Conservation (phyloP, 2,329 filamentous ascomycete genomes). For the Seiridium unicorne region DNA sequence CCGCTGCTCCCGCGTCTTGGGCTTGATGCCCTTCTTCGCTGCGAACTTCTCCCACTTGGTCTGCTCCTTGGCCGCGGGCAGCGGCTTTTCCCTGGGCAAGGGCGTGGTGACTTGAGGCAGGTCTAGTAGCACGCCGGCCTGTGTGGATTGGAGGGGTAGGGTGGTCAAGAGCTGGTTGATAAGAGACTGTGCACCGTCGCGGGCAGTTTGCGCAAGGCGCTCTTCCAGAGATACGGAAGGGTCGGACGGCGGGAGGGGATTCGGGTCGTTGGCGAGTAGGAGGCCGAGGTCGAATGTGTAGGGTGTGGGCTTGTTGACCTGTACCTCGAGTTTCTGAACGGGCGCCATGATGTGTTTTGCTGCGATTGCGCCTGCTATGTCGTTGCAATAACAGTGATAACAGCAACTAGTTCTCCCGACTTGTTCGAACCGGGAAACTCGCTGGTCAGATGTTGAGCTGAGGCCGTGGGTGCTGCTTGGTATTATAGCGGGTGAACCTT, state of each 20-base stretch:
- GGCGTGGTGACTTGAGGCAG: constrained; percentile 69
- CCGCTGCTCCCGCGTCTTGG: constrained; percentile 76
- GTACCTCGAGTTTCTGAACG: constrained; percentile 54
- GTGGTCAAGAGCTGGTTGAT: constrained; percentile 92
- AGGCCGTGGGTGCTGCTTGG: background rate
- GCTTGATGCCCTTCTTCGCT: constrained; percentile 93
- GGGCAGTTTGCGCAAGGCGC: constrained; percentile 70
- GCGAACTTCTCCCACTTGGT: constrained; percentile 98
- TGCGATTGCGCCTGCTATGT: too few relatives aligned
- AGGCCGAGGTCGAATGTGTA: constrained; percentile 83
- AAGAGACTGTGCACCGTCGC: constrained; percentile 86
- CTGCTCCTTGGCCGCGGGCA: constrained; percentile 76
- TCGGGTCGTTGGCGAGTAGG: constrained; percentile 64
- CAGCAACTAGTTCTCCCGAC: too few relatives aligned
- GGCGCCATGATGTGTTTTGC: constrained; percentile 11
- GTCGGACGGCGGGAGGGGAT: constrained; percentile 51
- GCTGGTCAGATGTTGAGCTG: too few relatives aligned
- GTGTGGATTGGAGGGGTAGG: constrained; percentile 71
- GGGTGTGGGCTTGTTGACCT: constrained; percentile 78
- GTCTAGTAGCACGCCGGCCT: constrained; percentile 71
- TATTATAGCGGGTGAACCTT: background rate
- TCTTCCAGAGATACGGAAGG: constrained; percentile 55
- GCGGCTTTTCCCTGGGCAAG: constrained; percentile 87
- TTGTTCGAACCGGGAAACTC: too few relatives aligned
- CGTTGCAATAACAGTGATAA: too few relatives aligned